These are phyloP conservation scores for Silene uniflora DNA, from an alignment of 148 eudicot genomes.

Conservation along the genomic window DNA sequence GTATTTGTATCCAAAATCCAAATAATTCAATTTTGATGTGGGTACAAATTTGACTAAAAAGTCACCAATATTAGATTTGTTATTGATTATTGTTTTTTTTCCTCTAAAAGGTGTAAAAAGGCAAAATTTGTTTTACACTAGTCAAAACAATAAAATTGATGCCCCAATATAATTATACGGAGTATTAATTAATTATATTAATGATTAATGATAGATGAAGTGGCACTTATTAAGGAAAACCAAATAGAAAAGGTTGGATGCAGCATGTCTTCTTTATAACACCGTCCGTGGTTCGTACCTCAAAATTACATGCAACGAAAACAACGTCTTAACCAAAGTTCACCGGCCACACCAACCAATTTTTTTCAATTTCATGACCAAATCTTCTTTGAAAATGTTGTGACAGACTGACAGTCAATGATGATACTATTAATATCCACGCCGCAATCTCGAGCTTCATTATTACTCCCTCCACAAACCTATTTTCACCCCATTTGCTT, in stretches of 20 bases:
- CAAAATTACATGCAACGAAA: conserved; percentile 14
- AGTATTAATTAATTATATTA: neutral
- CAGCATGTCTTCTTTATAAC: conserved; percentile 2
- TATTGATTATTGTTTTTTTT: neutral
- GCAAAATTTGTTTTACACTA: conserved; percentile 12
- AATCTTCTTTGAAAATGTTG: too few relatives aligned
- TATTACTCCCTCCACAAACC: too few relatives aligned
- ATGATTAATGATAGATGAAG: neutral
- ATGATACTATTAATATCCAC: neutral
- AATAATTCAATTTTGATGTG: neutral
- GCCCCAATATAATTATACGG: too few relatives aligned
- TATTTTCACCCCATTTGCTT: too few relatives aligned
- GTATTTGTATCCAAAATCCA: neutral
- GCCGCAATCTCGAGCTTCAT: neutral
- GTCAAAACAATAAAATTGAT: neutral
- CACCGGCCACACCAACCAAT: conserved; percentile 19
- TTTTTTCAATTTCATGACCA: neutral
- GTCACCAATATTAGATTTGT: neutral
- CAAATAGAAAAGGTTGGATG: too few relatives aligned
- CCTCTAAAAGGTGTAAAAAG: neutral
- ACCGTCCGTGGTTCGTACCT: conserved; percentile 20
- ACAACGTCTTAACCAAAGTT: neutral
- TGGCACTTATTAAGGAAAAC: neutral
- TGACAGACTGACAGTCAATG: too few relatives aligned
- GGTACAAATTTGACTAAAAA: neutral